These are phyloP conservation scores for Viridothelium virens DNA, from an alignment of 495 filamentous ascomycete species.

Conservation along the genomic window DNA sequence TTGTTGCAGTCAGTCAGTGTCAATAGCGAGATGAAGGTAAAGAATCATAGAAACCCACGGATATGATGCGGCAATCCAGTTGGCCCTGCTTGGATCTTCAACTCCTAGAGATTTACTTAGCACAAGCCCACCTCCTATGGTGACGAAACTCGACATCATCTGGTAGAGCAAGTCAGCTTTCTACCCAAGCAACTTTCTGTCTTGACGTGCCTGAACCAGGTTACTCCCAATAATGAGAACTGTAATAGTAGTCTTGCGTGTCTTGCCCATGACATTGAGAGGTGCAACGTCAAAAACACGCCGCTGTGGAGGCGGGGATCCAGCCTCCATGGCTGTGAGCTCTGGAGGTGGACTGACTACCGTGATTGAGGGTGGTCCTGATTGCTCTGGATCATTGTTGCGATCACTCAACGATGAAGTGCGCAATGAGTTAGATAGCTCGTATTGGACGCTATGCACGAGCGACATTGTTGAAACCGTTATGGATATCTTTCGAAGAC, in stretches of 20 bases:
- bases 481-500: no score
- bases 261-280: conserved; percentile 4
- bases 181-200: neutral
- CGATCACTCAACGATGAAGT: neutral
- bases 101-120: conserved; percentile 1
- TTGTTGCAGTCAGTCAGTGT: neutral
- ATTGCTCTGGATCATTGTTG: neutral
- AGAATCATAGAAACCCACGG: neutral
- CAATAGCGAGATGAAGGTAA: neutral
- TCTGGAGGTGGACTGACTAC: neutral
- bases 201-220: neutral
- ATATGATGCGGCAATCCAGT: conserved; percentile 8
- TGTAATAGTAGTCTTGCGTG: conserved; percentile 1
- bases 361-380: neutral
- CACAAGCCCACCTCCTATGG: neutral
- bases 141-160: conserved; percentile 7
- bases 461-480: neutral
- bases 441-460: neutral
- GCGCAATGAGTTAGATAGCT: neutral
- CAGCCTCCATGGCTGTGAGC: neutral
- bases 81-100: conserved; percentile 7
- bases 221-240: conserved; percentile 4
- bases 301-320: neutral
- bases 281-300: conserved; percentile 3
- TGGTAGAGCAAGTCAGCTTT: neutral